Conservation (phyloP, 805 yeast species). For the Ogataea corticis region DNA sequence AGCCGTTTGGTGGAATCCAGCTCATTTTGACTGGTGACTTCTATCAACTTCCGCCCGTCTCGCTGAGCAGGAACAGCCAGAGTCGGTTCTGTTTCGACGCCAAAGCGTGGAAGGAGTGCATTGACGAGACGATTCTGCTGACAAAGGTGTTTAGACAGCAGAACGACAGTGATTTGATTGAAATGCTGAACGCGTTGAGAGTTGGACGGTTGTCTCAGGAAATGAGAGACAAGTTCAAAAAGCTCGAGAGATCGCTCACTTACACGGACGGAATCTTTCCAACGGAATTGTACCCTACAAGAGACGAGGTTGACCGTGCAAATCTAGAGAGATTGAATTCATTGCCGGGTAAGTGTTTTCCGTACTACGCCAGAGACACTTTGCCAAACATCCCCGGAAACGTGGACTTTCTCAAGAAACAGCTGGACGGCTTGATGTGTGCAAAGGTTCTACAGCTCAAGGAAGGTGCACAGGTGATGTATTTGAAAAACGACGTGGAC, state of each 20-base stretch:
- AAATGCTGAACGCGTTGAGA: constrained; percentile 79
- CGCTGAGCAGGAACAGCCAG: constrained; percentile 37
- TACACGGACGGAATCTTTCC: constrained; percentile 81
- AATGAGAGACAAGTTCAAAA: constrained; percentile 48
- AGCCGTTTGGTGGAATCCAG: constrained; percentile 95
- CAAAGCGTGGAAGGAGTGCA: constrained; percentile 61
- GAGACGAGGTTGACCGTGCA: constrained; percentile 80
- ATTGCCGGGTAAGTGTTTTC: constrained; percentile 47
- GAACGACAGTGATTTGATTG: constrained; percentile 73
- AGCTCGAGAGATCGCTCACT: constrained; percentile 55
- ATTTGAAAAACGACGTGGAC: constrained; percentile 64
- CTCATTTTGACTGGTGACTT: constrained; percentile 91
- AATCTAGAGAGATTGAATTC: constrained; percentile 53
- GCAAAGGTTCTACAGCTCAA: constrained; percentile 63
- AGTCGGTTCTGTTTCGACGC: constrained; percentile 74
- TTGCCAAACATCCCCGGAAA: constrained; percentile 12
- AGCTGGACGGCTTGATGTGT: constrained; percentile 60
- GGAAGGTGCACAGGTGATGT: constrained; percentile 92
- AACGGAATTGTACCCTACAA: constrained; percentile 84
- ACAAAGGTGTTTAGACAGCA: constrained; percentile 85
- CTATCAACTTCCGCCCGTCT: constrained; percentile 92
- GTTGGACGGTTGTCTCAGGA: constrained; percentile 59
- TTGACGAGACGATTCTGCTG: constrained; percentile 67
- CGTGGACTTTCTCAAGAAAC: constrained; percentile 17
- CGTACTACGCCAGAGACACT: constrained; percentile 49